A percentile compares a stretch with the other conserved stretches of the same genome.
Evolutionary conservation across 140 eudicot genomes (phyloP).

Genomic region (Senecio squalidus): DNA sequence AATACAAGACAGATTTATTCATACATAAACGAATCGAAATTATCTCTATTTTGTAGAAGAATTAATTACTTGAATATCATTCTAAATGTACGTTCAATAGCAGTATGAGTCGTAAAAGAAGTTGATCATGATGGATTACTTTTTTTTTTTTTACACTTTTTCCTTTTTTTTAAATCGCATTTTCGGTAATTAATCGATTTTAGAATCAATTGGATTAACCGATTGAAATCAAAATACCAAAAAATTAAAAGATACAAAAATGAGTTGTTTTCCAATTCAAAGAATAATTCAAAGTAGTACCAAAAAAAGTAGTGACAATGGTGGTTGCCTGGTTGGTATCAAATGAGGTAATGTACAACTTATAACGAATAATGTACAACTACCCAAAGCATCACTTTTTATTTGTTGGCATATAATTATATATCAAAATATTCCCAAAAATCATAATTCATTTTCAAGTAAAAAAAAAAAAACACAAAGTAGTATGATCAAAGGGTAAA

Average conservation of each 20-base stretch:
- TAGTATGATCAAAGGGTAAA: slow-evolving; percentile 3
- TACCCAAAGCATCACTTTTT: neutral
- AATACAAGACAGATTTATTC: too few species aligned
- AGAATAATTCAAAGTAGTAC: slow-evolving; percentile 21
- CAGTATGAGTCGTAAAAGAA: too few species aligned
- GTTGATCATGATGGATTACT: too few species aligned
- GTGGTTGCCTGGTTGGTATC: slow-evolving; percentile 19
- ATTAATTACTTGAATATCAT: too few species aligned
- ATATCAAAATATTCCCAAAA: neutral
- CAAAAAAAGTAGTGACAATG: neutral
- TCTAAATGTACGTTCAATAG: too few species aligned
- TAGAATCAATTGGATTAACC: too few species aligned
- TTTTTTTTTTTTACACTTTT: too few species aligned
- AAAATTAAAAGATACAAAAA: neutral
- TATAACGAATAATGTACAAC: slow-evolving; percentile 15
- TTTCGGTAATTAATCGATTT: too few species aligned
- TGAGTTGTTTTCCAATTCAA: neutral
- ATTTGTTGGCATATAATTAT: neutral
- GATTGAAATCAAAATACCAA: neutral
- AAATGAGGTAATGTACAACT: slow-evolving; percentile 14
- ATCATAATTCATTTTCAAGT: neutral
- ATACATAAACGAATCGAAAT: too few species aligned
- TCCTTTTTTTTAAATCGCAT: too few species aligned
- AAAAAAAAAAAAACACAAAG: neutral
- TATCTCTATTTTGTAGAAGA: too few species aligned